Evolutionary conservation across 2,329 filamentous ascomycete genomes (phyloP).

Genomic region (Penicillium thymicola): DNA sequence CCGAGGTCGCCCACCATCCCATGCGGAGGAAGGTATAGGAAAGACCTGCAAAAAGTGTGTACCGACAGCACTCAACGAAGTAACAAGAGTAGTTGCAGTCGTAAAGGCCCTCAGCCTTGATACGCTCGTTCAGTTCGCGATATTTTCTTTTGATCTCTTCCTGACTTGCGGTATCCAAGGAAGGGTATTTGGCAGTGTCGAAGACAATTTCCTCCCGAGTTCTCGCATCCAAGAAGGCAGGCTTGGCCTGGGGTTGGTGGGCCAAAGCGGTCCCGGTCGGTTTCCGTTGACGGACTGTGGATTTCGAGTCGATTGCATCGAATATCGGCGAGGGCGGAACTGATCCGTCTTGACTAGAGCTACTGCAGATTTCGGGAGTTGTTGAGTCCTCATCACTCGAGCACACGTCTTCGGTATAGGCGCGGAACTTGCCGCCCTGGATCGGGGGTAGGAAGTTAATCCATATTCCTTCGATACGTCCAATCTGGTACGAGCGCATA

Average conservation of each 20-base stretch:
- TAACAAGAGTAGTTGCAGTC: conserved; percentile 82
- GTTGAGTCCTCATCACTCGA: conserved; percentile 37
- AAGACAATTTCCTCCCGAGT: conserved; percentile 72
- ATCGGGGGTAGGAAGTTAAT: conserved; percentile 86
- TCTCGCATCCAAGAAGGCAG: conserved; percentile 66
- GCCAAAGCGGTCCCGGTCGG: conserved; percentile 28
- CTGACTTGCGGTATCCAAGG: conserved; percentile 70
- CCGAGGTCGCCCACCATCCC: conserved; percentile 68
- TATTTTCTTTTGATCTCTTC: conserved; percentile 76
- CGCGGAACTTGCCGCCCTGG: conserved; percentile 76
- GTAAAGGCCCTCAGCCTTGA: conserved; percentile 74
- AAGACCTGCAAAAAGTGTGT: conserved; percentile 62
- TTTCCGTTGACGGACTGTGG: conserved; percentile 37
- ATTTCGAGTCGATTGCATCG: conserved; percentile 48
- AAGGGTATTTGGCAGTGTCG: conserved; percentile 77
- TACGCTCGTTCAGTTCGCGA: conserved; percentile 67
- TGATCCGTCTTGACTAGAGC: conserved; percentile 55
- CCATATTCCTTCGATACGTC: conserved; percentile 77
- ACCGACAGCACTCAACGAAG: conserved; percentile 69
- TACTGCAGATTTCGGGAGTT: conserved; percentile 43
- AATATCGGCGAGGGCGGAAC: conserved; percentile 57
- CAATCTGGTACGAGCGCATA: conserved; percentile 82
- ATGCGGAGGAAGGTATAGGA: conserved; percentile 60
- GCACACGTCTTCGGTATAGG: conserved; percentile 47
- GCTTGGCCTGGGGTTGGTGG: conserved; percentile 37